These are phyloP conservation scores for Suhomyces bribrorum DNA, from an alignment of 1,139 yeast species.

Conservation along the genomic window DNA sequence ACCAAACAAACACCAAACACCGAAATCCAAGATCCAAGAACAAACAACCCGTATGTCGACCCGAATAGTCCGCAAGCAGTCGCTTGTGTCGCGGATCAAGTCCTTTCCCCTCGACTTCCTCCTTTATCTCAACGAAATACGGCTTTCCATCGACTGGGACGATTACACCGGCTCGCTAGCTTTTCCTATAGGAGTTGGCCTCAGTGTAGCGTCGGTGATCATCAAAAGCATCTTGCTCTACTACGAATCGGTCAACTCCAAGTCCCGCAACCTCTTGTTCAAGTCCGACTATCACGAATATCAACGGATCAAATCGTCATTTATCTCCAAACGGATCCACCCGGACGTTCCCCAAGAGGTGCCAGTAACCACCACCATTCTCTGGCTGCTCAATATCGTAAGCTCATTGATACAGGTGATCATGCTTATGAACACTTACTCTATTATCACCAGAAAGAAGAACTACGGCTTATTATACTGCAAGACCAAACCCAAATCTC, in stretches of 20 bases:
- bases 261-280: conserved; percentile 27
- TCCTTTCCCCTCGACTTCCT: conserved; percentile 61
- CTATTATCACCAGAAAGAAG: conserved; percentile 32
- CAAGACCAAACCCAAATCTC: conserved; percentile 35
- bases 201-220: conserved; percentile 24
- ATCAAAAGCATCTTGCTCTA: conserved; percentile 22
- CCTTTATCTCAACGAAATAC: conserved; percentile 52
- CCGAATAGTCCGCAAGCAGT: conserved; percentile 18
- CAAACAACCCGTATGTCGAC: conserved; percentile 6
- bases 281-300: conserved; percentile 34
- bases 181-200: conserved; percentile 45
- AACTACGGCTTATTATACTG: conserved; percentile 45
- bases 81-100: conserved; percentile 40
- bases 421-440: conserved; percentile 33
- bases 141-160: conserved; percentile 68
- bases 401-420: conserved; percentile 19
- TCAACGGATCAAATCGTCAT: conserved; percentile 30
- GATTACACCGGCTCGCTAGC: conserved; percentile 47
- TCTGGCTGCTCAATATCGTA: conserved; percentile 24
- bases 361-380: conserved; percentile 16
- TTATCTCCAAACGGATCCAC: conserved; percentile 10
- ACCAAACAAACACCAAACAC: not conserved
- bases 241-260: conserved; percentile 24
- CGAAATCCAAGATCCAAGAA: no score
- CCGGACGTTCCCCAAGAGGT: conserved; percentile 6